Evolutionary conservation across 2,329 filamentous ascomycete genomes (phyloP).

Genomic region (Amesomyces nigricolor): DNA sequence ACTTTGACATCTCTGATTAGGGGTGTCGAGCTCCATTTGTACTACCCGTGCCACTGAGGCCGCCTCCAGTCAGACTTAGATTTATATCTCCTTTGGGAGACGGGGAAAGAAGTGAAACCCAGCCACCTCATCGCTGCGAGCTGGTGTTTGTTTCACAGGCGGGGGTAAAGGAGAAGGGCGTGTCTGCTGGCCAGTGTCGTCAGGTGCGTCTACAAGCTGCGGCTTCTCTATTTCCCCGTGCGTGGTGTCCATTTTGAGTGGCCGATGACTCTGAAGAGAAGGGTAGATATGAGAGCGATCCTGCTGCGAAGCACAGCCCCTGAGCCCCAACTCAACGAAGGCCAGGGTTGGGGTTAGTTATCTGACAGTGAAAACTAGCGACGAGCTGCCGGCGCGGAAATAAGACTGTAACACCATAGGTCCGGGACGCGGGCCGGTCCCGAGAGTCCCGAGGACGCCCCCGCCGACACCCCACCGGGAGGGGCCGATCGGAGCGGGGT

Average conservation of each 20-base stretch:
- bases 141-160: background rate
- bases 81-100: background rate
- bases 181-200: background rate
- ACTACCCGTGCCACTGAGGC: background rate
- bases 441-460: too few species aligned
- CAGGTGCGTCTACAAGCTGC: too few species aligned
- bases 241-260: too few species aligned
- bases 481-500: slow-evolving; percentile 6
- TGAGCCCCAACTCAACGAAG: too few species aligned
- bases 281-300: too few species aligned
- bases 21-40: background rate
- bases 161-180: background rate
- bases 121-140: background rate
- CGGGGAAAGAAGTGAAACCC: background rate
- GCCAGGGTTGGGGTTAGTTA: too few species aligned
- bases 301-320: too few species aligned
- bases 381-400: background rate
- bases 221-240: too few species aligned
- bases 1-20: background rate
- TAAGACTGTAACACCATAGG: background rate
- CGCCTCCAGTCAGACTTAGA: background rate
- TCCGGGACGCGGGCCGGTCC: background rate
- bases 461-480: slow-evolving; percentile 1
- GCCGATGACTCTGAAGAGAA: too few species aligned
- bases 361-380: too few species aligned